A percentile compares a stretch with the other conserved stretches of the same genome.
Evolutionary conservation across 768 basidiomycete genomes (phyloP).

Genomic region (Cyclocybe aegerita): DNA sequence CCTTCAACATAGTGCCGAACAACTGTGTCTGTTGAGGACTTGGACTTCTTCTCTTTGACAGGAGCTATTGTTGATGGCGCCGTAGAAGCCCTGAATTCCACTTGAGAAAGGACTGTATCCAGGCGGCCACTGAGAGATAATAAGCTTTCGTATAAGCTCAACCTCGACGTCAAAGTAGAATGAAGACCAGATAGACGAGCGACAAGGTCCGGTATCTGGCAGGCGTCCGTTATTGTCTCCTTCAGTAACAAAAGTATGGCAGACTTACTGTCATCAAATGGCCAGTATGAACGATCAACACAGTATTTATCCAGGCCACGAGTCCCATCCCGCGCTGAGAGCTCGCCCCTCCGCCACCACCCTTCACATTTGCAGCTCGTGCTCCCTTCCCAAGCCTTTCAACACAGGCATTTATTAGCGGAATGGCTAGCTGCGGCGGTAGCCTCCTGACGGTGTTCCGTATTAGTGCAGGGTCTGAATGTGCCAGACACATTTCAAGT

Average conservation of each 20-base stretch:
- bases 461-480: conserved; percentile 80
- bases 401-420: conserved; percentile 83
- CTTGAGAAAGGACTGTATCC: conserved; percentile 92
- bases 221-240: conserved; percentile 7
- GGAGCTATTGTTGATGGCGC: conserved; percentile 56
- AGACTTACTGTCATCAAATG: conserved; percentile 89
- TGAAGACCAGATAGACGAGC: conserved; percentile 84
- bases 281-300: conserved; percentile 82
- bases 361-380: conserved; percentile 70
- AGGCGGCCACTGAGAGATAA: conserved; percentile 85
- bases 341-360: conserved; percentile 77
- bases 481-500: conserved; percentile 82
- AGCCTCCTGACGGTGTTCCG: conserved; percentile 84
- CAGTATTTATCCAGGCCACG: conserved; percentile 77
- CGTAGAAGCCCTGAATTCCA: conserved; percentile 81
- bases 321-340: conserved; percentile 72
- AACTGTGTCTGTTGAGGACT: conserved; percentile 26
- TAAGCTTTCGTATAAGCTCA: conserved; percentile 82
- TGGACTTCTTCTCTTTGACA: conserved; percentile 30
- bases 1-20: conserved; percentile 74
- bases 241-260: conserved; percentile 1
- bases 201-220: conserved; percentile 90
- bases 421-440: conserved; percentile 84
- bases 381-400: conserved; percentile 82
- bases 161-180: conserved; percentile 72